These are phyloP conservation scores for Aphanomyces astaci DNA, from an alignment of 352 stramenopile genomes.

Conservation along the genomic window DNA sequence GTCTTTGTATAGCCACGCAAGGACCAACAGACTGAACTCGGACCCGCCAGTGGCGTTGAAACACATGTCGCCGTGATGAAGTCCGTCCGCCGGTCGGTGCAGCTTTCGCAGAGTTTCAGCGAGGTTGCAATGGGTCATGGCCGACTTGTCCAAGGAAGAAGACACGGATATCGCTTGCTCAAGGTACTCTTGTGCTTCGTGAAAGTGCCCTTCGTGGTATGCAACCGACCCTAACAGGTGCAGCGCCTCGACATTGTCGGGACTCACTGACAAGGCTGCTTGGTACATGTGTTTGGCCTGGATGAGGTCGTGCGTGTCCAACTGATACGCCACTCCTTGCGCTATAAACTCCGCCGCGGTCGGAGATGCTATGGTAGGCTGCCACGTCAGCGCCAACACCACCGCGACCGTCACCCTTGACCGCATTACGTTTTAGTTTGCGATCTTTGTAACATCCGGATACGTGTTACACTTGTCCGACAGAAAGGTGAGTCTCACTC, in stretches of 20 bases:
- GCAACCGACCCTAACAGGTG: not conserved
- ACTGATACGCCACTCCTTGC: not conserved
- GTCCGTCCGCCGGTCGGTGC: not conserved
- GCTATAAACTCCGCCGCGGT: not conserved
- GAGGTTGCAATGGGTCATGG: slow-evolving; percentile 17
- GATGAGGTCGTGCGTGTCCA: not conserved
- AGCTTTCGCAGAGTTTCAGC: slow-evolving; percentile 11
- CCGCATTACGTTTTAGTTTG: not conserved
- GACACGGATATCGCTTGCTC: not conserved
- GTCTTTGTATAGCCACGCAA: not conserved
- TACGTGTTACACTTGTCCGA: not conserved
- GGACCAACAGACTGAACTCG: slow-evolving; percentile 6
- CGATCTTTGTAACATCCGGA: not conserved
- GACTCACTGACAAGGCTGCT: not conserved
- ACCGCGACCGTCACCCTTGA: not conserved
- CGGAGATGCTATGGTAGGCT: not conserved
- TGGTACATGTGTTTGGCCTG: slow-evolving; percentile 7
- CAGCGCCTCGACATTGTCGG: not conserved
- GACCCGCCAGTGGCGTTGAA: not conserved
- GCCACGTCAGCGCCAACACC: not conserved
- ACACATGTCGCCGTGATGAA: not conserved
- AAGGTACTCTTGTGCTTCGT: slow-evolving; percentile 2
- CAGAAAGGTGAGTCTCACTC: not conserved
- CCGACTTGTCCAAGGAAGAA: not conserved
- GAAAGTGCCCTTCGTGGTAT: slow-evolving; percentile 4